These are phyloP conservation scores for Diaporthe sp. DNA, from an alignment of 2,329 filamentous ascomycete genomes.

Conservation along the genomic window DNA sequence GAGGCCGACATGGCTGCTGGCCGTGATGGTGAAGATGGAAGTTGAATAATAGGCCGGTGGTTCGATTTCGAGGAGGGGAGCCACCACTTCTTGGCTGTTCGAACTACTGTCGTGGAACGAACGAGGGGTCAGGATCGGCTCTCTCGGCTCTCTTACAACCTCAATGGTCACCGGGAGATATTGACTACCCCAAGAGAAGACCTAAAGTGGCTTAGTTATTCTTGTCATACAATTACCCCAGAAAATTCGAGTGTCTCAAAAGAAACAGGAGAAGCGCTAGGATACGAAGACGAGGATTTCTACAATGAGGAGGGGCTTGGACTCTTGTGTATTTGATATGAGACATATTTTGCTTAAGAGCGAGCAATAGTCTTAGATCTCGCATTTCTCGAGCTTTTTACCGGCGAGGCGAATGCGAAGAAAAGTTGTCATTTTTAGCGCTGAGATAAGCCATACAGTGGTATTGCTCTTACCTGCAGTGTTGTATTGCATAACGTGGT, in stretches of 20 bases:
- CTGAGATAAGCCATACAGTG: conserved; percentile 1
- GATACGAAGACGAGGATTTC: not conserved
- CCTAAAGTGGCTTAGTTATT: not conserved
- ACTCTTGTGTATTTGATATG: not conserved
- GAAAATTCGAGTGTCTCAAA: too few relatives aligned
- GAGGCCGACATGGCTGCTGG: not conserved
- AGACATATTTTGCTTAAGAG: not conserved
- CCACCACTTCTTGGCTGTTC: not conserved
- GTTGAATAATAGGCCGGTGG: not conserved
- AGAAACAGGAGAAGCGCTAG: too few relatives aligned
- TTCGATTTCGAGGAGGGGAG: not conserved
- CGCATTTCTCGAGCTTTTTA: not conserved
- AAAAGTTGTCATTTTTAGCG: not conserved
- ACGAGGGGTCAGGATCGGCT: too few relatives aligned
- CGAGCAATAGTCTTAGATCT: not conserved
- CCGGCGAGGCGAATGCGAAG: not conserved
- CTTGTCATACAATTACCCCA: not conserved
- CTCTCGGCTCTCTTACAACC: not conserved
- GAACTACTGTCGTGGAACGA: not conserved
- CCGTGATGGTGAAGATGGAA: not conserved
- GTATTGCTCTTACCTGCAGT: not conserved
- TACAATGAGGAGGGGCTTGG: not conserved
- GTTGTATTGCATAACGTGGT: not conserved
- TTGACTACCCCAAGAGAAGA: not conserved
- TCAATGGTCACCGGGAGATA: not conserved